Conservation (phyloP, 768 basidiomycete species). For the Chlorophyllum brunneum region DNA sequence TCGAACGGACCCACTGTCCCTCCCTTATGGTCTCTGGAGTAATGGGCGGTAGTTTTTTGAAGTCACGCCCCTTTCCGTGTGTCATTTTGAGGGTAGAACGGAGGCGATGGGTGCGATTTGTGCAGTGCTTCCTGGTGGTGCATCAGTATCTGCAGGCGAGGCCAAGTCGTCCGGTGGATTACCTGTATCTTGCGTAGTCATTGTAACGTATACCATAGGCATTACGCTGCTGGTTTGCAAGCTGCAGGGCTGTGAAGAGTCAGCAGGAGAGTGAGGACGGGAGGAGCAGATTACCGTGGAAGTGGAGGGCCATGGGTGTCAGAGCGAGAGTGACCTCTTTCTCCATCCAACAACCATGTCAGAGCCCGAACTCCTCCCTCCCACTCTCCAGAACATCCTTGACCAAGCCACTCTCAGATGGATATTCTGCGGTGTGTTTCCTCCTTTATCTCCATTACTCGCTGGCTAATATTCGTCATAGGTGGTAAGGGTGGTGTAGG, state of each 20-base stretch:
- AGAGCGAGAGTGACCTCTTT: constrained; percentile 3
- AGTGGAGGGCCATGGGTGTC: constrained; percentile 21
- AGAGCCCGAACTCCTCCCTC: constrained; percentile 58
- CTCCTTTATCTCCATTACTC: constrained; percentile 7
- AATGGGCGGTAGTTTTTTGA: constrained; percentile 75
- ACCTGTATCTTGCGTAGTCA: constrained; percentile 86
- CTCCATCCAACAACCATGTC: constrained; percentile 36
- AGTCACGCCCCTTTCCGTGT: constrained; percentile 86
- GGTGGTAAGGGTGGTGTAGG: constrained; percentile 99
- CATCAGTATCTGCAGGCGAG: not conserved
- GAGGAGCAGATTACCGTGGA: constrained; percentile 30
- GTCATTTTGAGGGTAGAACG: constrained; percentile 81
- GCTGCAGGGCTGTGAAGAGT: constrained; percentile 58
- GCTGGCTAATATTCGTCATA: constrained; percentile 25
- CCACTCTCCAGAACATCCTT: constrained; percentile 91
- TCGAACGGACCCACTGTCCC: constrained; percentile 59
- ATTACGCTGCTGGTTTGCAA: constrained; percentile 85
- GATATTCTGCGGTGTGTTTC: constrained; percentile 92
- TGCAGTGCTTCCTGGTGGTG: constrained; percentile 78
- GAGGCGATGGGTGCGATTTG: constrained; percentile 84
- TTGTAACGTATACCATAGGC: constrained; percentile 90
- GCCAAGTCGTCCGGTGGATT: constrained; percentile 13
- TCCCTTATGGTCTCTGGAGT: constrained; percentile 71
- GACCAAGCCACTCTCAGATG: constrained; percentile 94
- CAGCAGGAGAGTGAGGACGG: constrained; percentile 7